Evolutionary conservation across 352 stramenopile genomes (phyloP), one percentile per base, ranked within the genome.

Genomic region (Phytophthora aleatoria): DNA sequence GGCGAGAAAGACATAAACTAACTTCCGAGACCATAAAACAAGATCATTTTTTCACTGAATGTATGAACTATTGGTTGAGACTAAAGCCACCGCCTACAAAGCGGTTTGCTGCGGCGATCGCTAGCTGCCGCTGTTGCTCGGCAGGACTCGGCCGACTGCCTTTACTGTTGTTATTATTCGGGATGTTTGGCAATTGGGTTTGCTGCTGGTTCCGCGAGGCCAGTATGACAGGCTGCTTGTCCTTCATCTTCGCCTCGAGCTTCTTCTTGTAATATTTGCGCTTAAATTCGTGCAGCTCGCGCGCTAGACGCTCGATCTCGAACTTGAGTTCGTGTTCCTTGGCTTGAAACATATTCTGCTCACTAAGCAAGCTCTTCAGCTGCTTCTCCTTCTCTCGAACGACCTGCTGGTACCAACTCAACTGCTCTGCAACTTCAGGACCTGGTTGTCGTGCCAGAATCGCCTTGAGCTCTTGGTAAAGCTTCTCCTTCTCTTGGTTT

Each of bases 291-390:
- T 97, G 86, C 20, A 98, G 69, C 56, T 98, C 95, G 5, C 90
- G 77, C 10, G 84, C 87, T 9, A 98, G 76, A 2, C 92, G 87
- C 69, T 98, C 92, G 42, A 98, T 93, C 71, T 98, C 95, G 61
- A 97, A 98, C 61, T 98, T 98, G 61, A 98, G 92, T 61, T 98
- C 95, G 64, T 97, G 96, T 41, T 98, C 91, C 67, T 97, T 93
- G 12, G 89, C 87, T 62, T 95, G 81, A 56, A 97, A 94, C 97
- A 99, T 99, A 73, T 99, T 99, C 57, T 99, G 93, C 64, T 99
- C 97, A 53, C 85, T 94, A 30, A 97, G 88, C 74, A 99, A 93
- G 16, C 93, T 96, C 75, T 98, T 99, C 79, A 99, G 94, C 69
- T 99, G 95, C 56, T 97, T 95, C 8, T 96, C 94, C 71, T 99